Conservation (phyloP, 768 basidiomycete species). For the Boletellus ananiceps region DNA sequence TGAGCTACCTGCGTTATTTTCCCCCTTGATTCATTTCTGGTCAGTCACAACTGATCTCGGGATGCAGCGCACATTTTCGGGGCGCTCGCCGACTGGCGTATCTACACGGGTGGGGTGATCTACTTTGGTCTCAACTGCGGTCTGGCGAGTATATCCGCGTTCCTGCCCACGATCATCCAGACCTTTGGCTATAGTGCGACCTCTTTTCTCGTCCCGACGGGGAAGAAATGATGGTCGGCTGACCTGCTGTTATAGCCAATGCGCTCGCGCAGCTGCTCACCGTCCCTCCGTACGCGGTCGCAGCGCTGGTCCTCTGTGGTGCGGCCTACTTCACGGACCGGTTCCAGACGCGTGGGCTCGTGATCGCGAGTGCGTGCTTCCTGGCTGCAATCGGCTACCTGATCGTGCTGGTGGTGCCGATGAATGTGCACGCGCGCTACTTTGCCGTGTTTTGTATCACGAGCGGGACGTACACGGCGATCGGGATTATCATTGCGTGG, state of each 20-base stretch:
- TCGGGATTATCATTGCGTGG: conserved; percentile 74
- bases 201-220: not conserved
- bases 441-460: conserved; percentile 78
- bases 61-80: conserved; percentile 52
- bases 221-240: no score
- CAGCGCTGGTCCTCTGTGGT: conserved; percentile 55
- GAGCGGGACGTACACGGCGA: conserved; percentile 71
- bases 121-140: conserved; percentile 78
- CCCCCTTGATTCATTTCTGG: no score
- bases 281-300: conserved; percentile 76
- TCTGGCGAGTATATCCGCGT: conserved; percentile 75
- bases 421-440: conserved; percentile 61
- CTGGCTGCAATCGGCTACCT: conserved; percentile 48
- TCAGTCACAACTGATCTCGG: conserved; percentile 1
- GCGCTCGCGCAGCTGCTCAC: conserved; percentile 70
- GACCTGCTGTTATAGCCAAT: conserved; percentile 38
- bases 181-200: conserved; percentile 68
- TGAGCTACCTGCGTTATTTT: conserved; percentile 17
- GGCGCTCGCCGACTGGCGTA: conserved; percentile 72
- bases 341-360: conserved; percentile 53
- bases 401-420: conserved; percentile 49
- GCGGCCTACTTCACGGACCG: conserved; percentile 64
- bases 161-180: conserved; percentile 76
- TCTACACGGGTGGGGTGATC: conserved; percentile 61
- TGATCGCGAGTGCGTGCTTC: conserved; percentile 28